Base-by-base conservation (phyloP, 179 eudicot species). In the Gypsophila paniculata region DNA sequence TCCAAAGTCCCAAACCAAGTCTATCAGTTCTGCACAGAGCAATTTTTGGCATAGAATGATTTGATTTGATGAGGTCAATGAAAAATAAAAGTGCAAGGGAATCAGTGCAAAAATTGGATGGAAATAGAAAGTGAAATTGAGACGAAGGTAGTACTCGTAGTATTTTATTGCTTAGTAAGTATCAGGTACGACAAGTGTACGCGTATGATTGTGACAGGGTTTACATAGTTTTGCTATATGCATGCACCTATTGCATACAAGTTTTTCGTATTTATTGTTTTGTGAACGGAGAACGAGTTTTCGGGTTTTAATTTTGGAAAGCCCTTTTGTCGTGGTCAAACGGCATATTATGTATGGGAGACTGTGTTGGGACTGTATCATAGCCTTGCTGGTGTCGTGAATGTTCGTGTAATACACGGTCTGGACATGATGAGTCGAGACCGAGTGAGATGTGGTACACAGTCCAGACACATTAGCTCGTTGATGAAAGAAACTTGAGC, bases 31-130 rank as follows among this genome's bases (percentile, higher is more conserved):
- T 82, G 39, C 96, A 86, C 79, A 83, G 86, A 65, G 86, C 96
- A 26, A 90, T 90, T 67, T 88, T 86, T 70, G 93, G 96, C 61
- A 78, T 90, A 80, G 96, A 90, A 74, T 90, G 86, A 88, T 76
- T 72, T 72, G 26, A 42, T 42, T 42, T 42, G 46, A 42, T 42
- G 46, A 34, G 22, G 65, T 54, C 25, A 8, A 15, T n/a, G n/a
- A 29, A n/a, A 19, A 53, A 36, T 29, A n/a, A 69, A 58, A 26
- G 23, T 73, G 80, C 65, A 64, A 74, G 77, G 76, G 82, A 75
- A 75, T 79, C 82, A 79, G 82, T 79, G 82, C 76, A 61, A 51
- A 15, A 63, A 36, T 19, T 42, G 34, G 53, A 32, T 38, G 57
- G 63, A 58, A 59, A 36, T n/a, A 39, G 23, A 46, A 71, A 60